Evolutionary conservation across 2,329 filamentous ascomycete species (phyloP).

Genomic region (Venturia asperata): DNA sequence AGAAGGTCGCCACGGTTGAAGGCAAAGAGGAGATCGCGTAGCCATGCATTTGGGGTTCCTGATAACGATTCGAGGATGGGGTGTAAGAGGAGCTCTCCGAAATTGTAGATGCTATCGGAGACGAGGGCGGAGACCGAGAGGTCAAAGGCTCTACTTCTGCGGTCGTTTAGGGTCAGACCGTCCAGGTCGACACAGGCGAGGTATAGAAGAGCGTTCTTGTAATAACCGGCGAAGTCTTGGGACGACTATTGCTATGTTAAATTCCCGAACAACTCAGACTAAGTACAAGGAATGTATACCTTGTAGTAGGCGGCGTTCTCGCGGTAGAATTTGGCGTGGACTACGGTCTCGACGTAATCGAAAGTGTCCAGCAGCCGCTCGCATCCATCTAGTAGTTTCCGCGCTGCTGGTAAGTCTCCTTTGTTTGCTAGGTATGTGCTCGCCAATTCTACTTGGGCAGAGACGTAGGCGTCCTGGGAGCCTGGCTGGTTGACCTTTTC

Average conservation of each 20-base stretch:
- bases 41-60: constrained; percentile 72
- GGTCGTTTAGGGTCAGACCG: constrained; percentile 63
- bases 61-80: constrained; percentile 83
- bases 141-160: constrained; percentile 79
- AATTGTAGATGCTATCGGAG: constrained; percentile 97
- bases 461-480: constrained; percentile 93
- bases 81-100: constrained; percentile 95
- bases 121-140: constrained; percentile 87
- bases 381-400: constrained; percentile 78
- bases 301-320: constrained; percentile 94
- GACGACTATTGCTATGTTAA: constrained; percentile 48
- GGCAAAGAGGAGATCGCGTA: constrained; percentile 90
- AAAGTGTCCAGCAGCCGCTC: constrained; percentile 85
- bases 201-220: constrained; percentile 95
- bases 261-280: neutral
- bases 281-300: constrained; percentile 35
- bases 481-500: constrained; percentile 85
- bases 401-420: constrained; percentile 70
- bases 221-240: constrained; percentile 91
- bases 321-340: constrained; percentile 94
- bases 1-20: constrained; percentile 93
- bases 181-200: constrained; percentile 88
- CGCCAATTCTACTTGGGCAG: constrained; percentile 84
- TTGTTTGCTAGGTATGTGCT: constrained; percentile 73
- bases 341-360: constrained; percentile 89